Conservation (phyloP, 2,329 filamentous ascomycete species). For the Aspergillus carbonarius region DNA sequence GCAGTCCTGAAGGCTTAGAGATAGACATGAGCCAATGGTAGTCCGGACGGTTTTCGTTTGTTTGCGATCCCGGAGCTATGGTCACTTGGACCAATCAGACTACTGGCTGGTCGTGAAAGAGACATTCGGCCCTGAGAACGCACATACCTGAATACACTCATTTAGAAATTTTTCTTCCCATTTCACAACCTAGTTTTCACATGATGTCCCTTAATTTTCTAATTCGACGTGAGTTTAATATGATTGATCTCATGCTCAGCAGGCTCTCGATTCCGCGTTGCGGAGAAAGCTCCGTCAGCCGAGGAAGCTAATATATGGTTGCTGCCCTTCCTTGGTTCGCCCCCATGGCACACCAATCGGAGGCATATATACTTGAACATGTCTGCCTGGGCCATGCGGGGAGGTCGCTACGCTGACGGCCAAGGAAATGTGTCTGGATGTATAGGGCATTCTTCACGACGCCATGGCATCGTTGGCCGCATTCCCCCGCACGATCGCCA, state of each 20-base stretch:
- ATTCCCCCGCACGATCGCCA: slow-evolving; percentile 1
- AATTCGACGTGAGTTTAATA: not conserved
- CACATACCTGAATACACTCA: not conserved
- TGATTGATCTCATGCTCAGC: not conserved
- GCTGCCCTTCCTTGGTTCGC: not conserved
- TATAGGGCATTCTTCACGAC: not conserved
- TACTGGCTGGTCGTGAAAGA: not conserved
- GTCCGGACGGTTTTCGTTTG: not conserved
- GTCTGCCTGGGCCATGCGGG: not conserved
- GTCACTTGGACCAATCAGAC: not conserved
- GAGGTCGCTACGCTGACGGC: not conserved
- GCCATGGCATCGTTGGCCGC: not conserved
- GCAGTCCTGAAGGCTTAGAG: not conserved
- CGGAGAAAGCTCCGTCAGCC: slow-evolving; percentile 3
- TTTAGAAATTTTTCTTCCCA: not conserved
- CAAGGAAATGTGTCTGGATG: not conserved
- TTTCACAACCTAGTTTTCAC: not conserved
- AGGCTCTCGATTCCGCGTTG: slow-evolving; percentile 3
- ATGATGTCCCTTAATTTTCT: not conserved
- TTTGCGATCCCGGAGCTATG: not conserved
- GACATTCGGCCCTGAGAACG: not conserved
- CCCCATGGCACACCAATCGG: not conserved
- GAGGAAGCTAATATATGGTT: not conserved
- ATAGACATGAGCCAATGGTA: not conserved
- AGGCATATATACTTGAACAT: not conserved